Evolutionary conservation across 2,329 filamentous ascomycete genomes (phyloP), one percentile per base, ranked within the genome.

Genomic region (Colletotrichum lupini): DNA sequence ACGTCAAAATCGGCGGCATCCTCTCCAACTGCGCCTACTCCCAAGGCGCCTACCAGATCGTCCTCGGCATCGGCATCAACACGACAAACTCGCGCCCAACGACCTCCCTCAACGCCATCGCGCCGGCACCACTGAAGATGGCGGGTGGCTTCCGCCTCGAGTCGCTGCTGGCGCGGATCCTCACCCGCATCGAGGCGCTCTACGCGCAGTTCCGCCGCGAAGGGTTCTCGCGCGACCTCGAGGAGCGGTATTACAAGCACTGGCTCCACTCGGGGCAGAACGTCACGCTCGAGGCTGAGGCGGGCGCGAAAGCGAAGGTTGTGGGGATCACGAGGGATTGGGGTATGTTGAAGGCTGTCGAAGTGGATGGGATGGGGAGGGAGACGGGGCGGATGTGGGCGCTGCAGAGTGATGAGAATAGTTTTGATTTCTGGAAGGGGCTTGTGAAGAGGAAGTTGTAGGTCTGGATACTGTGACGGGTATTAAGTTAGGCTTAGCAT

Each of bases 401-500:
- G 77, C 83, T 99, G 83, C 95, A 98, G 86, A 98, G 95, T 81
- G 97, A 99, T 82, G 95, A 95, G 81, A 99, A 99, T 80, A 98
- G 95, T 82, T 99, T 99, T 85, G 97, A 99, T 83, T 99, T 98
- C 82, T 97, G 98, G 85, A 94, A 90, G 80, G 97, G 97, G 0
- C 80, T 99, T 78, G 85, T 99, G 24, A 94, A 91, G 85, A 90
- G 92, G 78, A 98, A 97, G 86, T 82, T 92, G 2, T 95, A 80
- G 75, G 28, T 12, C 4, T 12, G 2, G 30, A 30, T 30, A 30
- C 0, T 3, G 7, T 30, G 30, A 30, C 8, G 30, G 30, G 30
- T 8, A 30, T 30, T 3, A 30, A 30, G 8, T 42, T 0, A 42
- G 14, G 35, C 35, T 46, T 46, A 6, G 19, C 5, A 0, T 46